Percentiles rank a stretch among this genome's conserved stretches.
Evolutionary conservation across 2,329 filamentous ascomycete species (phyloP).

Genomic region (Neurospora sp.): DNA sequence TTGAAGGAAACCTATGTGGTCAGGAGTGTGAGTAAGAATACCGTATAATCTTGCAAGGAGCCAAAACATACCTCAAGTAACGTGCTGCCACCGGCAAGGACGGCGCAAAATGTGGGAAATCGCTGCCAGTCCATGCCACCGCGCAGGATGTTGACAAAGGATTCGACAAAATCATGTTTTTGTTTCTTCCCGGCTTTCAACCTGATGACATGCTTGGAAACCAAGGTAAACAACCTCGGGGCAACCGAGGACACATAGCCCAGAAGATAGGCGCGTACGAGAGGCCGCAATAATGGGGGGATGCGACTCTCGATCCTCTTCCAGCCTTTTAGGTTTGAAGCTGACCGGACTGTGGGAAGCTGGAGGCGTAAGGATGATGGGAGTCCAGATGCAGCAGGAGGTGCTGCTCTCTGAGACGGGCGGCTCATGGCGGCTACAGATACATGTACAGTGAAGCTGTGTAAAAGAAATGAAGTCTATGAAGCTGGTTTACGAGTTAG

Average conservation of each 20-base stretch:
- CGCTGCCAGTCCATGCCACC: conserved; percentile 44
- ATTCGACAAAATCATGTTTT: conserved; percentile 22
- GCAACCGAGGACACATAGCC: conserved; percentile 51
- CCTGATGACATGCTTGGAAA: conserved; percentile 39
- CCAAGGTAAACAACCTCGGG: conserved; percentile 44
- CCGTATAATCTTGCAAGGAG: background rate
- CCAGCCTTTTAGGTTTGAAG: background rate
- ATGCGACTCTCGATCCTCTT: conserved; percentile 20
- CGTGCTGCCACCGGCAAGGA: conserved; percentile 49
- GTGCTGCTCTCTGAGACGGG: background rate
- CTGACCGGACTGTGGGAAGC: background rate
- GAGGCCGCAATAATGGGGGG: conserved; percentile 42
- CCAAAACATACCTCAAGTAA: conserved; percentile 43
- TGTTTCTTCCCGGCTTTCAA: conserved; percentile 6
- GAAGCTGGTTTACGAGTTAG: background rate
- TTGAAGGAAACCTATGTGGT: conserved; percentile 23
- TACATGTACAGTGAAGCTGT: background rate
- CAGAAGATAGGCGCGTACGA: conserved; percentile 49
- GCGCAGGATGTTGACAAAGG: conserved; percentile 33
- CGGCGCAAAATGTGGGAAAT: conserved; percentile 54
- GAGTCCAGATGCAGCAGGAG: background rate
- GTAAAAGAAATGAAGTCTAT: background rate
- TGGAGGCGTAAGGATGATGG: background rate
- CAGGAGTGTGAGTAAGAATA: background rate
- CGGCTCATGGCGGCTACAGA: background rate